These are phyloP conservation scores for Medicago ruthenica DNA, from an alignment of 306 rosid genomes.

Conservation along the genomic window DNA sequence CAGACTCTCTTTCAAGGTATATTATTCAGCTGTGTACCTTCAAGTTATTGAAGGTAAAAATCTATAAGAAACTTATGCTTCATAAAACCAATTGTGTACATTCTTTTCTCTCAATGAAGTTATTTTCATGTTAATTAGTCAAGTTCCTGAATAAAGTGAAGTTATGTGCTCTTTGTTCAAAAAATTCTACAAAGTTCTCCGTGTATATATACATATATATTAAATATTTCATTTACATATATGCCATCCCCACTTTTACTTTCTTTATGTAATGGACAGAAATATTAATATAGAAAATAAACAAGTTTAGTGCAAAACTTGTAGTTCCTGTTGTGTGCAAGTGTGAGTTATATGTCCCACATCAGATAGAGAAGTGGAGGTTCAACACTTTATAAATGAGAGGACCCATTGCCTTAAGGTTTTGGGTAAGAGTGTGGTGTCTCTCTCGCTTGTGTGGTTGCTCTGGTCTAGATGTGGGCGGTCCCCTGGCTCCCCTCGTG, in stretches of 20 bases:
- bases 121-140: conserved; percentile 49
- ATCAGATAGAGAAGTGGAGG: no score
- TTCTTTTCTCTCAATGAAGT: conserved; percentile 46
- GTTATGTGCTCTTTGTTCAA: conserved; percentile 30
- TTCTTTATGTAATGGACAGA: conserved; percentile 2
- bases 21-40: conserved; percentile 53
- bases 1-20: conserved; percentile 13
- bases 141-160: conserved; percentile 51
- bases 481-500: no score
- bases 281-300: conserved; percentile 4
- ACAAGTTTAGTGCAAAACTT: background rate
- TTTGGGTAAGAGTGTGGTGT: no score
- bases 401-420: no score
- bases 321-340: no score
- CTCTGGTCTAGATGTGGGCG: no score
- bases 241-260: conserved; percentile 23
- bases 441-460: no score
- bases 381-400: no score
- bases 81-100: conserved; percentile 53
- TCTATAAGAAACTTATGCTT: conserved; percentile 41
- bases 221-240: conserved; percentile 20
- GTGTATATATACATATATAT: background rate
- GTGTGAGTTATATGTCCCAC: no score
- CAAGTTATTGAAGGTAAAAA: conserved; percentile 37
- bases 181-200: conserved; percentile 22